phyloP scores from a whole-genome alignment of 2,329 filamentous ascomycete species.

The Claviceps monticola region DNA sequence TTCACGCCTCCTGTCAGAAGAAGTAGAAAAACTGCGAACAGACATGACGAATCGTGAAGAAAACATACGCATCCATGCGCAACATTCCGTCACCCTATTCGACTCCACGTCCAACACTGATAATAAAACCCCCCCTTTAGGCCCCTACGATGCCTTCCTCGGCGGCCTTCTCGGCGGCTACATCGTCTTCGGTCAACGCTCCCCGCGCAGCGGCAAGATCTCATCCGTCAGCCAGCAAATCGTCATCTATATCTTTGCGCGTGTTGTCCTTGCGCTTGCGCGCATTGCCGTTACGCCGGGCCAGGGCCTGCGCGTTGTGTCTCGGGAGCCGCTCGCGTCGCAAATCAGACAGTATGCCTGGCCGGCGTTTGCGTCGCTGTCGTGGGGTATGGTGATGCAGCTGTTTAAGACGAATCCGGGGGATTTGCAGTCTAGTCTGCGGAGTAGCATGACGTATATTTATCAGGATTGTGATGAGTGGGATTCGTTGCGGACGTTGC shows the following conservation, averaged over 20 bases:
- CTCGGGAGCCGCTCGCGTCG: constrained; percentile 29
- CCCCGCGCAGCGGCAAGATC: constrained; percentile 49
- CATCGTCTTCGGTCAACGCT: constrained; percentile 66
- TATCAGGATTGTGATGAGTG: constrained; percentile 81
- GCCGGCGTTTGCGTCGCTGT: constrained; percentile 82
- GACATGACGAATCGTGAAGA: background rate
- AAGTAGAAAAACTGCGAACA: background rate
- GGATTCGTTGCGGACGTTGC: constrained; percentile 71
- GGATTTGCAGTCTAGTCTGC: constrained; percentile 77
- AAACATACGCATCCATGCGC: background rate
- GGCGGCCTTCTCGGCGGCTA: constrained; percentile 85
- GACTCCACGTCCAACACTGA: too few relatives aligned
- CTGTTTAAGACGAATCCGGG: constrained; percentile 87
- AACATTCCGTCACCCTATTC: background rate
- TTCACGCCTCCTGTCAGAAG: background rate
- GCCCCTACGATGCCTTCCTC: constrained; percentile 70
- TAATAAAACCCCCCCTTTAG: constrained; percentile 16
- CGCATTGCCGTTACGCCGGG: constrained; percentile 63
- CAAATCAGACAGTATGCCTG: constrained; percentile 61
- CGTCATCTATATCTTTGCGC: constrained; percentile 92
- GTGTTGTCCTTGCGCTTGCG: constrained; percentile 73
- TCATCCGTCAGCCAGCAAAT: constrained; percentile 90
- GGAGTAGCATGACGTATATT: constrained; percentile 96
- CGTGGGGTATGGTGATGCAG: constrained; percentile 93
- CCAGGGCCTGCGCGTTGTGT: constrained; percentile 35